phyloP scores from a whole-genome alignment of 1,284 basidiomycete species.

The Porogramme epimiltina region DNA sequence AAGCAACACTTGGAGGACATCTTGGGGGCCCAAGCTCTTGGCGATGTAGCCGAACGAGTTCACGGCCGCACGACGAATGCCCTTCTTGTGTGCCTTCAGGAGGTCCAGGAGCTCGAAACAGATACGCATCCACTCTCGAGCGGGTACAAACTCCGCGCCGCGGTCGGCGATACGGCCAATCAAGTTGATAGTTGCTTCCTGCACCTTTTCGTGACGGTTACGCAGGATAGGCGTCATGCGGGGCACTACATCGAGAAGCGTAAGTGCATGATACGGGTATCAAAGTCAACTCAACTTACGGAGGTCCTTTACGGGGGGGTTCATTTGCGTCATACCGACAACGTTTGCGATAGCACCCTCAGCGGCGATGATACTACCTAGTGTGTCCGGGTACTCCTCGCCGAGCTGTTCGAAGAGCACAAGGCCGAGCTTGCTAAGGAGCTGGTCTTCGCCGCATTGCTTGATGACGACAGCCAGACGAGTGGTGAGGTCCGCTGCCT shows the following conservation, averaged over 20 bases:
- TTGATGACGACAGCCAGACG: slow-evolving; percentile 97
- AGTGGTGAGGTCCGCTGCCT: slow-evolving; percentile 96
- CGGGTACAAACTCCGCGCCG: slow-evolving; percentile 97
- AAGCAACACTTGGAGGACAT: slow-evolving; percentile 93
- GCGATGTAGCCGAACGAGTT: slow-evolving; percentile 99
- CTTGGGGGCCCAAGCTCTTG: slow-evolving; percentile 98
- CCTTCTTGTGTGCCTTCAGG: slow-evolving; percentile 99
- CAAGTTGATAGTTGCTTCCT: slow-evolving; percentile 99
- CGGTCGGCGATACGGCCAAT: slow-evolving; percentile 99
- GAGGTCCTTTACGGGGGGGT: slow-evolving; percentile 98
- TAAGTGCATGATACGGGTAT: slow-evolving; percentile 8
- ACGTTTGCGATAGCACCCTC: slow-evolving; percentile 99
- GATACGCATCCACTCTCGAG: slow-evolving; percentile 99
- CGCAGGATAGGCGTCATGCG: slow-evolving; percentile 99
- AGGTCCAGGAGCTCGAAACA: slow-evolving; percentile 98
- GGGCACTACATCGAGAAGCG: slow-evolving; percentile 64
- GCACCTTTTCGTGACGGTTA: slow-evolving; percentile 99
- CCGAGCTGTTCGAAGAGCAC: slow-evolving; percentile 99
- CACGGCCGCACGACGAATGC: slow-evolving; percentile 96
- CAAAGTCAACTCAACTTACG: slow-evolving; percentile 53
- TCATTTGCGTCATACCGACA: slow-evolving; percentile 99
- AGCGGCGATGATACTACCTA: slow-evolving; percentile 98
- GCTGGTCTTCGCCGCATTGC: slow-evolving; percentile 95
- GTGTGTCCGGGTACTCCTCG: slow-evolving; percentile 98
- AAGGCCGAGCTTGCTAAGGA: slow-evolving; percentile 94